A percentile compares a stretch with the other conserved stretches of the same genome.
phyloP scores from a whole-genome alignment of 2,329 filamentous ascomycete genomes.

The Diaporthe aspalathi region DNA sequence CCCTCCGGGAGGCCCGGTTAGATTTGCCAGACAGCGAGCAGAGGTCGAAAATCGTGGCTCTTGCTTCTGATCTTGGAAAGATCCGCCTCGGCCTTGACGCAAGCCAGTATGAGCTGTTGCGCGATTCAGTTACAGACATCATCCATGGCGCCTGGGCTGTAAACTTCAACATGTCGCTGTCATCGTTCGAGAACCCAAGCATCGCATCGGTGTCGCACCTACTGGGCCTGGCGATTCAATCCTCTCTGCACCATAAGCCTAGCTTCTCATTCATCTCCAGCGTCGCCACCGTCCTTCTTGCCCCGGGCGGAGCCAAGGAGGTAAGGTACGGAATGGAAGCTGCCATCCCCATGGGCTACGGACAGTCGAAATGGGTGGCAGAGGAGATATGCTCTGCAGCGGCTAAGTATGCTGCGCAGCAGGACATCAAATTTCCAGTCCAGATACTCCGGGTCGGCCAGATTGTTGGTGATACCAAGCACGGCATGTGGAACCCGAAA shows the following conservation, averaged over 20 bases:
- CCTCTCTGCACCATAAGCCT: neutral
- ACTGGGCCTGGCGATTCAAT: neutral
- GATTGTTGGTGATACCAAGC: conserved; percentile 58
- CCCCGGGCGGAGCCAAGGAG: conserved; percentile 7
- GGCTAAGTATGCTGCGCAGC: conserved; percentile 29
- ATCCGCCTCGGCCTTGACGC: neutral
- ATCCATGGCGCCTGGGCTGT: conserved; percentile 31
- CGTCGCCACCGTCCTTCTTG: neutral
- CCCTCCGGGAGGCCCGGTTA: conserved; percentile 37
- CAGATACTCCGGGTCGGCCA: conserved; percentile 54
- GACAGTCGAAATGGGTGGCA: conserved; percentile 29
- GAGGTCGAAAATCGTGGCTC: neutral
- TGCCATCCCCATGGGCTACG: conserved; percentile 5
- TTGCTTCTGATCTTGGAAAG: conserved; percentile 2
- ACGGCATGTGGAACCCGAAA: conserved; percentile 60
- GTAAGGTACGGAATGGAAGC: neutral
- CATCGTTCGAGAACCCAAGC: conserved; percentile 12
- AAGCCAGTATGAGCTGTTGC: conserved; percentile 16
- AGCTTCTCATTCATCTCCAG: conserved; percentile 27
- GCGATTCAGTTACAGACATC: conserved; percentile 13
- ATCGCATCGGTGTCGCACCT: conserved; percentile 23
- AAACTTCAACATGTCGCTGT: conserved; percentile 28
- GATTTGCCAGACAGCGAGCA: neutral
- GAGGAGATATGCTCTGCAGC: conserved; percentile 30
- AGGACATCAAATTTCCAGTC: conserved; percentile 48